Evolutionary conservation across 139 green algal species (phyloP), one percentile per base, ranked within the genome.

Genomic region (Yamagishiella unicocca): DNA sequence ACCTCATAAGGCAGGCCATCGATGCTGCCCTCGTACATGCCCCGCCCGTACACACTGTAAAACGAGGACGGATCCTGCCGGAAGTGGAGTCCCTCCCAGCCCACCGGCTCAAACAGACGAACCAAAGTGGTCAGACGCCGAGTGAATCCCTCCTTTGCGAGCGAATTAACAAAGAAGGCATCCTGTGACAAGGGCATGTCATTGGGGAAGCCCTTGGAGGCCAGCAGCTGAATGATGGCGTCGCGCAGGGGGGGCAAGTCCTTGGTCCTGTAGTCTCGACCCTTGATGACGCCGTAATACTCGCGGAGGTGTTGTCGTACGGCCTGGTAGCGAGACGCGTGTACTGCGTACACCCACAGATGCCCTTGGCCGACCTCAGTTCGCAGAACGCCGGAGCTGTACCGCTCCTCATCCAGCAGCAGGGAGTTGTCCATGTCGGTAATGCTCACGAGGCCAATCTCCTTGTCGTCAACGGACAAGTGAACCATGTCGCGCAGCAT

Each of bases 391-490:
- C 5, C 8, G n/a, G 25, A 2, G 45, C 31, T 80, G 72, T 80
- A 62, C 5, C 27, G 42, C 5, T 4, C 6, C 43, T 55, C 27
- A 29, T 80, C 72, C 8, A 80, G 12, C 2, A 80, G 45, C 10
- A 29, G 42, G n/a, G 72, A 62, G 72, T 80, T 80, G 45, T 80
- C 72, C 10, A 25, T 31, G 45, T 80, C 72, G 19, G 45, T 42
- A 46, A 80, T 46, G 43, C 43, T 42, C n/a, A 80, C 43, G 43
- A 80, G 72, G 43, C 72, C 72, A 62, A 80, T 80, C 4, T 80
- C 43, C 43, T 33, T 14, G 43, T 80, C 72, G n/a, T 80, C 27
- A 27, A 40, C 1, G 72, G 43, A 43, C 43, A 80, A 42, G n/a
- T 62, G 27, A 1, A 80, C 29, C 72, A 80, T 80, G 43, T 27